Base-by-base conservation (phyloP, 129 eudicot species). In the Helianthus tuberosus region DNA sequence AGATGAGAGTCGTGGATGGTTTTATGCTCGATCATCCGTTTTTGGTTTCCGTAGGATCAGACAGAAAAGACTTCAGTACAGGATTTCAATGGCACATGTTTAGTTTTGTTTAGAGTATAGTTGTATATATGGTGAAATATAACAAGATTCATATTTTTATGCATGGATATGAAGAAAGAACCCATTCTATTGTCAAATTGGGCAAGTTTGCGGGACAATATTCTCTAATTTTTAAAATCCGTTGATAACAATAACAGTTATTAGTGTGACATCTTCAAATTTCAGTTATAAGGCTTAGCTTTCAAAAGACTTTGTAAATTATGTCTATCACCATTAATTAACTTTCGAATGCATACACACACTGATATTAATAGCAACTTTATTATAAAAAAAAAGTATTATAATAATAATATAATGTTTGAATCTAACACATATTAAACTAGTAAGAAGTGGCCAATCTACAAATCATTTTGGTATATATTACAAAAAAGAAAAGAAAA, bases 181-280 rank as follows among this genome's bases (percentile, higher is more conserved):
- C 61, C 61, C 20, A 54, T 54, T 54, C 61, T 54, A 25, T 54
- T 54, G 61, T 54, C 13, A 54, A 16, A 54, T 54, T 20, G 23
- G 23, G 23, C 23, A 20, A 20, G 23, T 20, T 16, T 17, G 61
- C 6, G 27, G 60, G 61, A 54, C 16, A 54, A 16, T 54, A 54
- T 54, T 54, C 61, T 54, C 12, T 54, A 17, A 6, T 5, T 16
- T 5, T 17, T 7, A 5, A 15, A 10, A 16, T 2, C 29, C 8
- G 16, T 54, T 16, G 1, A 54, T 54, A 15, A 54, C 11, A 16
- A 17, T 17, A 16, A 54, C 17, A 7, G 0, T 54, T 54, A 54
- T 54, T 6, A 54, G 17, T 54, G 11, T 8, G 23, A 2, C 61
- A 54, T 16, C 23, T 20, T 20, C 23, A 20, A 20, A 20, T 20